Conservation (phyloP, 495 filamentous ascomycete species). For the Podospora appendiculata region DNA sequence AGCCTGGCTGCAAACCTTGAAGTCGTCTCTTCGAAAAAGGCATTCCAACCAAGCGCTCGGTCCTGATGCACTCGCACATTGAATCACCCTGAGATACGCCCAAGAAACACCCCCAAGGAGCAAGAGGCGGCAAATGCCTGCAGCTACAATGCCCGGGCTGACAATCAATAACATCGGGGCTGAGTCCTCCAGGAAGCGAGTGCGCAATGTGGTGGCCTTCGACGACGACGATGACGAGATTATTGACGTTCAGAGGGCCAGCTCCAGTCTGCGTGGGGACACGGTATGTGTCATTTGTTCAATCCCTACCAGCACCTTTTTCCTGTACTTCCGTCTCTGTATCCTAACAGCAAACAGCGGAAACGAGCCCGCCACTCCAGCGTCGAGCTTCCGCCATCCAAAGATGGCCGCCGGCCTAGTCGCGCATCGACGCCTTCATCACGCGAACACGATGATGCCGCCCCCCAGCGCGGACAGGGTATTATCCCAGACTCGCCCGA, state of each 20-base stretch:
- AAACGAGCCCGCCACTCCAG: slow-evolving; percentile 40
- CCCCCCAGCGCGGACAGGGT: not conserved
- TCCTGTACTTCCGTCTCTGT: not conserved
- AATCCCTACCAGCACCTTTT: not conserved
- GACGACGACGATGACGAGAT: slow-evolving; percentile 35
- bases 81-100: too few species aligned
- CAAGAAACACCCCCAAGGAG: too few species aligned
- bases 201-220: slow-evolving; percentile 21
- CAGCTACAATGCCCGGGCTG: slow-evolving; percentile 12
- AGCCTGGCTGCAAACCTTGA: too few species aligned
- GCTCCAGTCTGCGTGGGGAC: slow-evolving; percentile 35
- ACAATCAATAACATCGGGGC: slow-evolving; percentile 9
- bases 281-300: slow-evolving; percentile 26
- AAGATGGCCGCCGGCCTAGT: slow-evolving; percentile 14
- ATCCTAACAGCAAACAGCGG: slow-evolving; percentile 15
- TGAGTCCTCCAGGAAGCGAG: slow-evolving; percentile 22
- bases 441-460: slow-evolving; percentile 12
- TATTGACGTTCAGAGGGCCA: slow-evolving; percentile 36
- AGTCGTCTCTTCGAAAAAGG: too few species aligned
- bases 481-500: not conserved
- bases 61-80: too few species aligned
- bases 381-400: not conserved
- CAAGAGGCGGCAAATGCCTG: too few species aligned
- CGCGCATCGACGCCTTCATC: slow-evolving; percentile 10
- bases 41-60: too few species aligned